Evolutionary conservation across 2,329 filamentous ascomycete genomes (phyloP), one percentile per base, ranked within the genome.

Genomic region (Fusarium caatingaense): DNA sequence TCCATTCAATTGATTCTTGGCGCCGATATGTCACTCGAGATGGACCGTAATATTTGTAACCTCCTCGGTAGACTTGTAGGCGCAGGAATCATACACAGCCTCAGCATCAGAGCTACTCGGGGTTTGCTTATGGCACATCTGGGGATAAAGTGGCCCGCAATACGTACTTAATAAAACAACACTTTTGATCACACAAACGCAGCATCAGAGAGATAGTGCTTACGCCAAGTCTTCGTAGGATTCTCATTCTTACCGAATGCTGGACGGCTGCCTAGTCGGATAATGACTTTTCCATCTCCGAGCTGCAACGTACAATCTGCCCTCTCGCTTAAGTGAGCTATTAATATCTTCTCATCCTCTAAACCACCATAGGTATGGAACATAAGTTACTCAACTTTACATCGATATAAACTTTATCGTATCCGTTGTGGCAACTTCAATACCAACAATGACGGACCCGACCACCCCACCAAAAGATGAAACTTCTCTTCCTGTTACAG

Each of bases 351-450:
- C 18, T 37, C 0, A 7, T n/a, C 34, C 18, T 7, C 34, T n/a
- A 12, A 37, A 6, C 18, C 18, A 37, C 12, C 34, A n/a, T 3
- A 7, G 34, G 16, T 4, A 37, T 11, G 11, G 8, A n/a, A 1
- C 18, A 11, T 37, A 2, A 11, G 18, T 2, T 37, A 12, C 34
- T 34, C 34, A 8, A 12, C 18, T 1, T 0, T 7, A 4, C 34
- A 37, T 37, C 10, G 0, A 7, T 37, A 7, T 12, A 12, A n/a
- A 18, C 10, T 37, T 3, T 4, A 4, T 37, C 34, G 6, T 5
- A 37, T 37, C 2, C 3, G 0, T 12, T n/a, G 1, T 12, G 11
- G 34, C 1, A 12, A n/a, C 18, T n/a, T 37, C 18, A n/a, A 37
- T n/a, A 7, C 10, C 10, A 37, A 3, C 34, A n/a, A 37, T 37